A percentile compares a stretch with the other conserved stretches of the same genome.
These are phyloP conservation scores for Penicillium sp. DNA, from an alignment of 2,329 filamentous ascomycete genomes.

Conservation along the genomic window DNA sequence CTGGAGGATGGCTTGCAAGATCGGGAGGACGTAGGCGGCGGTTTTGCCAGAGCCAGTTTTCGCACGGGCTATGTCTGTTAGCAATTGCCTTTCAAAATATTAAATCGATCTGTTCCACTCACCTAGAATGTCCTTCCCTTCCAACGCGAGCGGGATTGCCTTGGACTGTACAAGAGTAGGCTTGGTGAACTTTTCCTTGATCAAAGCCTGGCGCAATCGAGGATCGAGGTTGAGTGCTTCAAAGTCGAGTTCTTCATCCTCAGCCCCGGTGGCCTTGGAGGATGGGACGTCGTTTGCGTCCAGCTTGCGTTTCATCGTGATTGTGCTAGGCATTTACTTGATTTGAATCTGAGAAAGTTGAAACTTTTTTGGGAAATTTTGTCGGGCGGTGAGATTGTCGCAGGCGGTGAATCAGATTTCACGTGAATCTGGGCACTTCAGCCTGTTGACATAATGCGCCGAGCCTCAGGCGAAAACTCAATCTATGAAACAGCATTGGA, in stretches of 20 bases:
- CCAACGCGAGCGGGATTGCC: conserved; percentile 82
- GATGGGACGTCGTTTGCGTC: conserved; percentile 50
- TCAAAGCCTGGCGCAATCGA: conserved; percentile 80
- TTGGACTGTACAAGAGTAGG: conserved; percentile 87
- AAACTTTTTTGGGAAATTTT: conserved; percentile 31
- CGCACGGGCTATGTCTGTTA: conserved; percentile 64
- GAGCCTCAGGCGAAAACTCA: conserved; percentile 2
- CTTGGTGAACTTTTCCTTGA: conserved; percentile 76
- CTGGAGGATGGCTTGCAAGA: conserved; percentile 80
- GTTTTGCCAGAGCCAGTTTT: conserved; percentile 98
- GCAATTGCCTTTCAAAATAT: neutral
- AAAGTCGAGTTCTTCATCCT: conserved; percentile 59
- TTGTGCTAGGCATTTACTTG: conserved; percentile 14
- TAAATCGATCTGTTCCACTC: conserved; percentile 7
- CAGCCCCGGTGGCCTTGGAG: conserved; percentile 29
- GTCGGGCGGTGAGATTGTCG: conserved; percentile 35
- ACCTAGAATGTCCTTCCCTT: conserved; percentile 81
- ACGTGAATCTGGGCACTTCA: neutral
- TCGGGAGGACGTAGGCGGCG: conserved; percentile 86
- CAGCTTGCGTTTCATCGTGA: conserved; percentile 52
- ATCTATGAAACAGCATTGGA: neutral
- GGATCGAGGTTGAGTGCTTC: conserved; percentile 76
- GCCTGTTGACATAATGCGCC: neutral
- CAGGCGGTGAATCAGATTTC: conserved; percentile 24
- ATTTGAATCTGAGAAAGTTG: conserved; percentile 11